phyloP scores from a whole-genome alignment of 225 moss, liverwort and hornwort genomes.

The Climacium dendroides region DNA sequence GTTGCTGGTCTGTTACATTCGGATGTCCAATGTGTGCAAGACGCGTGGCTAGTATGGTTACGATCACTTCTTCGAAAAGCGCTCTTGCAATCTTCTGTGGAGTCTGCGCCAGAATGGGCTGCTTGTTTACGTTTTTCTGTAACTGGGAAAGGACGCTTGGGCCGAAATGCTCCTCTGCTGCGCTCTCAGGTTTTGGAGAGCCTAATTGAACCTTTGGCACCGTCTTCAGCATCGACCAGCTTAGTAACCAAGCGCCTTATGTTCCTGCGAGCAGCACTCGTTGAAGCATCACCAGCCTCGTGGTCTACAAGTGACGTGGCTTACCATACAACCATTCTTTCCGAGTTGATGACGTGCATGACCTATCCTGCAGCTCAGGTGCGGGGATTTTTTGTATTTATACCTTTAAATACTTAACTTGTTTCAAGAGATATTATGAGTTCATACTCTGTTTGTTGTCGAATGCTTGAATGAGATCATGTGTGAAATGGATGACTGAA shows the following conservation, averaged over 20 bases:
- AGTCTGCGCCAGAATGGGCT: conserved; percentile 93
- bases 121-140: conserved; percentile 89
- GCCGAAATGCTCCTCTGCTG: conserved; percentile 55
- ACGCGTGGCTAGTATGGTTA: conserved; percentile 73
- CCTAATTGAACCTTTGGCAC: conserved; percentile 73
- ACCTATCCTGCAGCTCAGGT: conserved; percentile 96
- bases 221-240: conserved; percentile 80
- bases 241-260: conserved; percentile 84
- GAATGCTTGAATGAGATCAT: neutral
- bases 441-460: neutral
- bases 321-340: conserved; percentile 63
- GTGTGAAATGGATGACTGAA: neutral
- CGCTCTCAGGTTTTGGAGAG: conserved; percentile 72
- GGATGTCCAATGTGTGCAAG: conserved; percentile 79
- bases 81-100: conserved; percentile 77
- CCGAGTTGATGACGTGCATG: conserved; percentile 80
- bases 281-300: conserved; percentile 69
- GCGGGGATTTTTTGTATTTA: neutral
- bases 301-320: conserved; percentile 39
- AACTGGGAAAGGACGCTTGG: conserved; percentile 82
- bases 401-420: neutral
- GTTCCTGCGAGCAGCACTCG: conserved; percentile 84
- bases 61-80: conserved; percentile 68
- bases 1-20: conserved; percentile 86
- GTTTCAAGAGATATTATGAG: neutral